These are phyloP conservation scores for Lyophyllum semitale DNA, from an alignment of 768 basidiomycete genomes.

Conservation along the genomic window DNA sequence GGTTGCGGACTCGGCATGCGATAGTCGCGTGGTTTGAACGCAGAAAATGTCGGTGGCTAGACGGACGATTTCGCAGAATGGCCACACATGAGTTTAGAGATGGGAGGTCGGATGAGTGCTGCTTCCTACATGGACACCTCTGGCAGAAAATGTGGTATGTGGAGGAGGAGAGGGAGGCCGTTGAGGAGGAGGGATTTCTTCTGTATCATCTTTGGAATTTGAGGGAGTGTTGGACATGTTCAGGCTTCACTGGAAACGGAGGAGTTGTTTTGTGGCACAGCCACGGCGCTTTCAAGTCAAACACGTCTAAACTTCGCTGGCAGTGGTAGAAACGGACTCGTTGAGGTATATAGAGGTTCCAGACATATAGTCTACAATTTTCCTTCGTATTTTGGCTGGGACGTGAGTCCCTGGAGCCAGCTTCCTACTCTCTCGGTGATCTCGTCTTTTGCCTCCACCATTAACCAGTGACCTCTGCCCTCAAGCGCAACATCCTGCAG, in stretches of 20 bases:
- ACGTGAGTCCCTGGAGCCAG: slow-evolving; percentile 44
- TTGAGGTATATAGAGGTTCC: too few relatives aligned
- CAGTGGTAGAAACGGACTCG: too few relatives aligned
- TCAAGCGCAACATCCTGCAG: slow-evolving; percentile 55
- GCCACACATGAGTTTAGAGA: slow-evolving; percentile 16
- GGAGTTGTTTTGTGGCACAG: slow-evolving; percentile 8
- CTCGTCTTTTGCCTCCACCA: slow-evolving; percentile 60
- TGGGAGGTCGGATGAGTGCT: slow-evolving; percentile 11
- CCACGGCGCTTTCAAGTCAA: slow-evolving; percentile 1
- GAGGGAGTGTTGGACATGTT: slow-evolving; percentile 20
- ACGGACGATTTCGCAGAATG: slow-evolving; percentile 3
- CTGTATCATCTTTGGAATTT: slow-evolving; percentile 51
- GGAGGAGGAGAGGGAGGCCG: slow-evolving; percentile 72
- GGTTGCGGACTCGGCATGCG: slow-evolving; percentile 63
- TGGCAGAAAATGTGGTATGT: slow-evolving; percentile 67
- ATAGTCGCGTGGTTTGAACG: slow-evolving; percentile 77
- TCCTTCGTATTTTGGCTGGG: slow-evolving; percentile 12
- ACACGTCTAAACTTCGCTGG: slow-evolving; percentile 3
- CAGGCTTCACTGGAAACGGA: background rate
- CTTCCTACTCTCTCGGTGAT: slow-evolving; percentile 48
- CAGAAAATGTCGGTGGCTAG: slow-evolving; percentile 78
- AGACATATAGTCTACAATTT: slow-evolving; percentile 16
- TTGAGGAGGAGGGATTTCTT: slow-evolving; percentile 56
- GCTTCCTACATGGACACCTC: slow-evolving; percentile 72
- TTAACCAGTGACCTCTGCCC: slow-evolving; percentile 67